Evolutionary conservation across 768 basidiomycete genomes (phyloP).

Genomic region (Agaricus subrufescens): DNA sequence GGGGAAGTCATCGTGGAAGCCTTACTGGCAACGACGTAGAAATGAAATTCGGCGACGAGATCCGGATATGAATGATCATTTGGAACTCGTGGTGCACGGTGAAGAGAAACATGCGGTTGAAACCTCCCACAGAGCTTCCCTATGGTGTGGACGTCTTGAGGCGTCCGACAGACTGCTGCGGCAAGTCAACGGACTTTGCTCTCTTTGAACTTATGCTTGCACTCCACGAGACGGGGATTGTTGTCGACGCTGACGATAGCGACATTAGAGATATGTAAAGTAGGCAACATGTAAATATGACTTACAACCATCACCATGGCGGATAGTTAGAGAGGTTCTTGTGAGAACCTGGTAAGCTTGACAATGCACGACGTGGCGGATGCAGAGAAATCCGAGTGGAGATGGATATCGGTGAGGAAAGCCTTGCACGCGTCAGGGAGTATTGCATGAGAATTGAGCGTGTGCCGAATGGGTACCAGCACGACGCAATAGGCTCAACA

Average conservation of each 20-base stretch:
- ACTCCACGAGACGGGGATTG: conserved; percentile 42
- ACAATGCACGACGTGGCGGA: conserved; percentile 26
- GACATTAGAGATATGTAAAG: conserved; percentile 20
- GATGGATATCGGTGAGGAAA: conserved; percentile 19
- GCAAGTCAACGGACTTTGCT: conserved; percentile 36
- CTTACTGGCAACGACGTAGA: conserved; percentile 37
- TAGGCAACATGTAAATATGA: conserved; percentile 24
- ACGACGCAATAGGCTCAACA: too few relatives aligned
- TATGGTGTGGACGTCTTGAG: conserved; percentile 30
- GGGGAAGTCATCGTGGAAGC: conserved; percentile 40
- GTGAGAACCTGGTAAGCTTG: conserved; percentile 21
- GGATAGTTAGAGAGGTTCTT: conserved; percentile 36
- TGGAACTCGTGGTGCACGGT: conserved; percentile 28
- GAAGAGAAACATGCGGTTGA: conserved; percentile 36
- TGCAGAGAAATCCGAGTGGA: conserved; percentile 19
- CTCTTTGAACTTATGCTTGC: conserved; percentile 35
- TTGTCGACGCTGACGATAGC: conserved; percentile 32
- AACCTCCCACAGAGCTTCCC: conserved; percentile 42
- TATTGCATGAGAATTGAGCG: too few relatives aligned
- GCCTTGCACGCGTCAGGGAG: too few relatives aligned
- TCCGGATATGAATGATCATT: conserved; percentile 40
- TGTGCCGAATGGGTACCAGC: too few relatives aligned
- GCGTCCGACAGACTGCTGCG: conserved; percentile 32
- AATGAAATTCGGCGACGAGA: conserved; percentile 29
- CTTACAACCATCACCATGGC: conserved; percentile 39